phyloP scores from a whole-genome alignment of 2,329 filamentous ascomycete species.

The Magnaporthiopsis poae region DNA sequence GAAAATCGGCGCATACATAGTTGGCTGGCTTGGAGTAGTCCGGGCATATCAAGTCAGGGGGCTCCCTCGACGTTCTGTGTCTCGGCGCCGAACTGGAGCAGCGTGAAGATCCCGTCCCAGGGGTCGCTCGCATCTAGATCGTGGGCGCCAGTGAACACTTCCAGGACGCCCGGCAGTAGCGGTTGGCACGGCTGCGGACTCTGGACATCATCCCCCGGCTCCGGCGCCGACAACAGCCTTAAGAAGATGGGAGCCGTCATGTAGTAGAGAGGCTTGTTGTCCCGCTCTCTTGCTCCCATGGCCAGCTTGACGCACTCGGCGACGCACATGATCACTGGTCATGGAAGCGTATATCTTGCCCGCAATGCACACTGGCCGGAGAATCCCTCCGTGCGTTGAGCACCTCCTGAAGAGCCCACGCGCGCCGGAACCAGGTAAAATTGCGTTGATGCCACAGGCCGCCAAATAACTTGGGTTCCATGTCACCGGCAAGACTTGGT shows the following conservation, averaged over 20 bases:
- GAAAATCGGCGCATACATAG: constrained; percentile 11
- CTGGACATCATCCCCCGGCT: no score
- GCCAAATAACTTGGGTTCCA: background rate
- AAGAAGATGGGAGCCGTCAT: background rate
- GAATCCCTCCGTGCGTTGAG: background rate
- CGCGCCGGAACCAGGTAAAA: constrained; percentile 11
- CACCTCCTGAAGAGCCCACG: constrained; percentile 13
- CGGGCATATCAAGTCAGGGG: constrained; percentile 6
- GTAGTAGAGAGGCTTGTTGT: background rate
- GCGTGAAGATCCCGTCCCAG: constrained; percentile 12
- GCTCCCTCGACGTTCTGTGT: background rate
- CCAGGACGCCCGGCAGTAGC: constrained; percentile 7
- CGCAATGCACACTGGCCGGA: constrained; percentile 1
- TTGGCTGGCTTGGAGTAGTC: constrained; percentile 8
- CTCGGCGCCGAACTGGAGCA: constrained; percentile 11
- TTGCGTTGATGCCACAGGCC: background rate
- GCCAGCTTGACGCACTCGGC: background rate
- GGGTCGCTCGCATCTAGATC: constrained; percentile 11
- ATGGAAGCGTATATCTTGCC: background rate
- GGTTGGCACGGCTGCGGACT: no score
- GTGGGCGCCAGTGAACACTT: constrained; percentile 9
- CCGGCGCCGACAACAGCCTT: background rate
- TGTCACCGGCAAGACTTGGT: background rate
- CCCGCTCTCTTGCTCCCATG: background rate
- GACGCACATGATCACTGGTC: background rate